Evolutionary conservation across 352 stramenopile genomes (phyloP).

Genomic region (Globisporangium heterothallicum): DNA sequence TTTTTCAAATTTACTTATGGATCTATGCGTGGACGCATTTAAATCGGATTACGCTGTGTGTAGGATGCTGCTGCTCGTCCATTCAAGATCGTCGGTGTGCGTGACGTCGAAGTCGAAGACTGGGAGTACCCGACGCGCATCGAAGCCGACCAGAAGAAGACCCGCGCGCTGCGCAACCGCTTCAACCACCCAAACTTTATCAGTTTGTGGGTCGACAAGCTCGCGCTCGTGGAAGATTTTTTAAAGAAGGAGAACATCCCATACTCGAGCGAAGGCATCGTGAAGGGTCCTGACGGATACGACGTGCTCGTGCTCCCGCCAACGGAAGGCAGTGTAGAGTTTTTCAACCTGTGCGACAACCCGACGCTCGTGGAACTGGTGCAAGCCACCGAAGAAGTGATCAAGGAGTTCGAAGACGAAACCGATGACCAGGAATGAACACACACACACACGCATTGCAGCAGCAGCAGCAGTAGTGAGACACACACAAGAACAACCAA

Average conservation of each 20-base stretch:
- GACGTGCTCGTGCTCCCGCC: slow-evolving; percentile 69
- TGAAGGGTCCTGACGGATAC: slow-evolving; percentile 51
- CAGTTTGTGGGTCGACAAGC: slow-evolving; percentile 77
- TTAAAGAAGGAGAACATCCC: slow-evolving; percentile 63
- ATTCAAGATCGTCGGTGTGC: slow-evolving; percentile 78
- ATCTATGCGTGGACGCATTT: neutral
- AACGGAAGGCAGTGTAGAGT: slow-evolving; percentile 55
- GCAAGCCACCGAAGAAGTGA: slow-evolving; percentile 68
- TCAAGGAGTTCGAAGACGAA: slow-evolving; percentile 69
- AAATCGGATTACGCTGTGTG: neutral
- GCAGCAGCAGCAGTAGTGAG: too few species aligned
- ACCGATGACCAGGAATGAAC: slow-evolving; percentile 17
- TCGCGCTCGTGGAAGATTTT: slow-evolving; percentile 56
- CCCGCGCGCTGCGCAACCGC: slow-evolving; percentile 59
- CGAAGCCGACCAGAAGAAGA: slow-evolving; percentile 58
- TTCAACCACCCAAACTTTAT: slow-evolving; percentile 82
- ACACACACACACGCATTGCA: neutral
- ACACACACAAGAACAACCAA: too few species aligned
- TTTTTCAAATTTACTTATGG: neutral
- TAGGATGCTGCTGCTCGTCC: slow-evolving; percentile 36
- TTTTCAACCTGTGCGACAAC: slow-evolving; percentile 82
- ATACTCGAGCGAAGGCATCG: slow-evolving; percentile 45
- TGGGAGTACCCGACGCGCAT: slow-evolving; percentile 69
- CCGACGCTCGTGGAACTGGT: slow-evolving; percentile 79
- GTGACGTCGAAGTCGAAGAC: slow-evolving; percentile 73